Conservation (phyloP, 2,329 filamentous ascomycete genomes). For the Aureobasidium sp. region DNA sequence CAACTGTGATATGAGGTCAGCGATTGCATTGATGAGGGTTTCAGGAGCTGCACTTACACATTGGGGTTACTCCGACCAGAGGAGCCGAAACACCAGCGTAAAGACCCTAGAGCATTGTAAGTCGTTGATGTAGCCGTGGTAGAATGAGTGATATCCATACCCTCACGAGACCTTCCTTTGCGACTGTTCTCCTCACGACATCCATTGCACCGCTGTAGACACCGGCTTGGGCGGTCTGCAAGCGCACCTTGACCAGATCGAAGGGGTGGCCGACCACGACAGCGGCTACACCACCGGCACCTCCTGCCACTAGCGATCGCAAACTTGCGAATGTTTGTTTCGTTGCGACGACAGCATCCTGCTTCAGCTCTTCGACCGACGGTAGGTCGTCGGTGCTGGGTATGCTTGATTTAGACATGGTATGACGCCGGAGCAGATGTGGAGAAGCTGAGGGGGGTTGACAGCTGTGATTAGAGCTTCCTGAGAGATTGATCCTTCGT, state of each 20-base stretch:
- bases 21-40: not conserved
- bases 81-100: constrained; percentile 99
- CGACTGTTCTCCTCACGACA: constrained; percentile 89
- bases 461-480: not conserved
- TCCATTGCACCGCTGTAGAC: constrained; percentile 93
- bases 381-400: constrained; percentile 28
- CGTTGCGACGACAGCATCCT: constrained; percentile 56
- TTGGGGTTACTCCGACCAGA: constrained; percentile 94
- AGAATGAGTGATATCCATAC: constrained; percentile 34
- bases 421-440: not conserved
- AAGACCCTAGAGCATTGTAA: constrained; percentile 64
- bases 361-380: constrained; percentile 53
- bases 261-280: constrained; percentile 96
- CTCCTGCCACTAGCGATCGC: constrained; percentile 88
- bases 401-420: constrained; percentile 18
- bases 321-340: constrained; percentile 69
- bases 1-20: constrained; percentile 50
- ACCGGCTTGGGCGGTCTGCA: constrained; percentile 96
- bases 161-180: constrained; percentile 79
- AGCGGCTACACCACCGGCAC: constrained; percentile 93
- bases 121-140: not conserved
- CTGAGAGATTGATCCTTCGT: not conserved
- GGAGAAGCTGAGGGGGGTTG: constrained; percentile 5
- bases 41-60: constrained; percentile 79
- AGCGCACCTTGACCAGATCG: constrained; percentile 95